Evolutionary conservation across 2,329 filamentous ascomycete genomes (phyloP), one percentile per base, ranked within the genome.

Genomic region (Zymoseptoria crescenta): DNA sequence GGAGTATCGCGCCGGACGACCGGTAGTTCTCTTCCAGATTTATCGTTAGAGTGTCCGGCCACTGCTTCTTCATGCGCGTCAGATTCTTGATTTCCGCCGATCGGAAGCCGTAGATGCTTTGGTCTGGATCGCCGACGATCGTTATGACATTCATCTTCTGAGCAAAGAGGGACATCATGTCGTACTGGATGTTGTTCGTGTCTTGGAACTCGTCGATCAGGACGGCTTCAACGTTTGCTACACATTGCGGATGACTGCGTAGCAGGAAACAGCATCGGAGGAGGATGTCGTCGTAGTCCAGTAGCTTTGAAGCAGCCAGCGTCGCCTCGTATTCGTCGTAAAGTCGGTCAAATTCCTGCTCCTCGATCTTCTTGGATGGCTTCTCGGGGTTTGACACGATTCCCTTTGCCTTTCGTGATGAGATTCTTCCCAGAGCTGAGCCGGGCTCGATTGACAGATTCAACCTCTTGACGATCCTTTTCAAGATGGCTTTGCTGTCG

Each of bases 181-280:
- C 91, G 69, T 96, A 97, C 73, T 99, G 93, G 4, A 96, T 87
- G 20, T 90, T 83, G 70, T 97, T 99, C 7, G 93, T 97, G 74
- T 99, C 93, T 74, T 99, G 93, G 64, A 96, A 99, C 71, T 99
- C 93, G 71, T 99, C 93, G 62, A 99, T 95, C 52, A 99, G 80
- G 6, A 97, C 91, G 0, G 90, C 85, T 73, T 96, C 86, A 19
- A 99, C 86, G 66, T 96, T 96, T 13, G 87, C 87, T 2, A 96
- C 92, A 68, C 92, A 96, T 13, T 83, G 79, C 0, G 92, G 90
- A 65, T 89, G 83, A 20, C 80, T 77, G 60, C 81, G 82, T 20
- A 99, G 80, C 9, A 99, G 80, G 60, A 95, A 85, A 8, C 89
- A 87, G 65, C 92, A 96, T 66, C 86, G 84, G 13, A 96, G 80